Percentiles rank a stretch among this genome's conserved stretches.
These are phyloP conservation scores for Colletotrichum australisinense DNA, from an alignment of 2,329 filamentous ascomycete genomes.

Conservation along the genomic window DNA sequence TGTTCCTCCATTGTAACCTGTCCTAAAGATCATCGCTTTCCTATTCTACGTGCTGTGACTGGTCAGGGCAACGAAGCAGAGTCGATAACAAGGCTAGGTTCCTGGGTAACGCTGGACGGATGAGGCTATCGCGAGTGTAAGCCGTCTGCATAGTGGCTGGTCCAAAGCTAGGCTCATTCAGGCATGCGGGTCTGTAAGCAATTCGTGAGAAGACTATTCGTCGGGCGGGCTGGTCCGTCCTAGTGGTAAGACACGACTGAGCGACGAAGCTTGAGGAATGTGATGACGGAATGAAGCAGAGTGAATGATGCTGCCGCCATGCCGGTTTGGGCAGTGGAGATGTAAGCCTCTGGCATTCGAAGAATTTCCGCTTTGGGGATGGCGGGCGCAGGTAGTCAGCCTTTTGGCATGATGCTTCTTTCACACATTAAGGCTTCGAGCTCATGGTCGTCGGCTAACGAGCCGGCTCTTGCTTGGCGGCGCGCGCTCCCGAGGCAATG, in stretches of 20 bases:
- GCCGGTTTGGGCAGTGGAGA: background rate
- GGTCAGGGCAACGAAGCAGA: background rate
- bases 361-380: background rate
- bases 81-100: background rate
- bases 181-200: slow-evolving; percentile 12
- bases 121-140: slow-evolving; percentile 27
- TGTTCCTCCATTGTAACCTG: background rate
- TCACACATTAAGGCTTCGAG: background rate
- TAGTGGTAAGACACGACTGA: background rate
- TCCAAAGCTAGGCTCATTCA: background rate
- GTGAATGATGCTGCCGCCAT: background rate
- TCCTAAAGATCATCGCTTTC: too few species aligned
- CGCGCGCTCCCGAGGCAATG: background rate
- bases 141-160: slow-evolving; percentile 8
- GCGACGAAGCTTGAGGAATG: background rate
- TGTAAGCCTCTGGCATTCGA: slow-evolving; percentile 1
- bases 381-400: background rate
- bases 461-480: too few species aligned
- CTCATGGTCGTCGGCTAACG: too few species aligned
- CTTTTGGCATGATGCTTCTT: background rate
- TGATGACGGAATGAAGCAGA: too few species aligned
- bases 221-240: background rate
- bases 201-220: background rate
- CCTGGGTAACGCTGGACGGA: background rate
- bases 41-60: background rate